phyloP scores from a whole-genome alignment of 306 rosid genomes.

The Nissolia schottii region DNA sequence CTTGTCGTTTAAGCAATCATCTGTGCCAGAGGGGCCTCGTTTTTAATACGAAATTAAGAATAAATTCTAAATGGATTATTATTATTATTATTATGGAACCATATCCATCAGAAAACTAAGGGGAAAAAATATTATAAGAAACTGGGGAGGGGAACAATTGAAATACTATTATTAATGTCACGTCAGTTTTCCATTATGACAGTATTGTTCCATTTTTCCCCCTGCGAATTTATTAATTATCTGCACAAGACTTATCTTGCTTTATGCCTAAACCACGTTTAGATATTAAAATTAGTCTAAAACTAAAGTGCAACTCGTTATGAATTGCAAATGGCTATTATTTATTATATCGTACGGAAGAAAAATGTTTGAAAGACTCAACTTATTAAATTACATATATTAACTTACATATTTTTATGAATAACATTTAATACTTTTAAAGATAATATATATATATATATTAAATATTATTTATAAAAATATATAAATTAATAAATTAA shows the following conservation, averaged over 20 bases:
- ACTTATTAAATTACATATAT: too few species aligned
- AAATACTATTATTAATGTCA: neutral
- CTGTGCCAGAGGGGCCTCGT: neutral
- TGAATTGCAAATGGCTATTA: neutral
- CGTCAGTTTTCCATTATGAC: neutral
- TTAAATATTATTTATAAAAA: too few species aligned
- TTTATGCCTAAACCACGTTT: neutral
- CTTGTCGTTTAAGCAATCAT: slow-evolving; percentile 3
- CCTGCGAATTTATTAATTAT: neutral
- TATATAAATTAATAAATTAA: too few species aligned
- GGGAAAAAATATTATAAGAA: neutral
- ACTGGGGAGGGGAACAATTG: neutral
- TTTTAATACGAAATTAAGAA: too few species aligned
- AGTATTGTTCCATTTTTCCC: neutral
- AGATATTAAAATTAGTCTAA: neutral
- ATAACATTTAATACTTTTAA: too few species aligned
- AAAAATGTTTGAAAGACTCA: too few species aligned
- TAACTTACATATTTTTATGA: too few species aligned
- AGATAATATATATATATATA: too few species aligned
- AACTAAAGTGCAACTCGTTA: neutral
- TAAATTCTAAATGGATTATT: neutral
- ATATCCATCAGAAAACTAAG: neutral
- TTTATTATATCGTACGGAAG: too few species aligned
- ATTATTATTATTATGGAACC: slow-evolving; percentile 5
- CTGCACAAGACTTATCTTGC: neutral